Conservation (phyloP, 2,329 filamentous ascomycete genomes). For the Trichoderma pleuroti region DNA sequence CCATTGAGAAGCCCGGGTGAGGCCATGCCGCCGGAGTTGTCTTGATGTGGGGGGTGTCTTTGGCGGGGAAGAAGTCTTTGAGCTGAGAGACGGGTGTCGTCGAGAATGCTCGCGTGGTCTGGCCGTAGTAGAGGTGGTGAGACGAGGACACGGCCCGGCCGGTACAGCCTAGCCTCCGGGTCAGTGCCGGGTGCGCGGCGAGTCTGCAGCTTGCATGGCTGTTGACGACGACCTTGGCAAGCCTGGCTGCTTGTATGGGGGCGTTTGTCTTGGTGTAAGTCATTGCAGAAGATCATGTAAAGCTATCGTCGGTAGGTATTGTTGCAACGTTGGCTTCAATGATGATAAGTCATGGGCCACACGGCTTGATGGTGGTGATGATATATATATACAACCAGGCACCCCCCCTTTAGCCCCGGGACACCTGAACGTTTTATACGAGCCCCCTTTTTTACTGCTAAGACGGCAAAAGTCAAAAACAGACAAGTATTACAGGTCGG, state of each 20-base stretch:
- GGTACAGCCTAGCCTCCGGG: slow-evolving; percentile 21
- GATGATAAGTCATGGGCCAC: not conserved
- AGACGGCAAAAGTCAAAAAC: not conserved
- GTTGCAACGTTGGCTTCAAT: not conserved
- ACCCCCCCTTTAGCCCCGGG: not conserved
- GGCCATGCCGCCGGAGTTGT: slow-evolving; percentile 65
- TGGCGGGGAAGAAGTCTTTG: slow-evolving; percentile 60
- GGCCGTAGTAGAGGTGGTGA: slow-evolving; percentile 3
- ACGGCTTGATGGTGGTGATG: not conserved
- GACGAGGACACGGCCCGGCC: slow-evolving; percentile 16
- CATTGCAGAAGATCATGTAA: not conserved
- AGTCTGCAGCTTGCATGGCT: slow-evolving; percentile 13
- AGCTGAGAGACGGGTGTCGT: slow-evolving; percentile 46
- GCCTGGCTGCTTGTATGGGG: slow-evolving; percentile 27
- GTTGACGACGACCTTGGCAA: slow-evolving; percentile 20
- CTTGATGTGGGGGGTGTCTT: slow-evolving; percentile 59
- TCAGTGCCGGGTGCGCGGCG: slow-evolving; percentile 5
- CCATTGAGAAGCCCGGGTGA: slow-evolving; percentile 69
- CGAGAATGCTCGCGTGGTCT: slow-evolving; percentile 43
- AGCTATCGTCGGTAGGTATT: not conserved
- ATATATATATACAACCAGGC: not conserved
- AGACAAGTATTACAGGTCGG: not conserved
- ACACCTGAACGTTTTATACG: not conserved
- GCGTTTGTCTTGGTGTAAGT: not conserved
- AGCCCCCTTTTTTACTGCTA: not conserved